A percentile compares a stretch with the other conserved stretches of the same genome.
Conservation (phyloP, 345 rosid genomes). For the Dovyalis caffra region DNA sequence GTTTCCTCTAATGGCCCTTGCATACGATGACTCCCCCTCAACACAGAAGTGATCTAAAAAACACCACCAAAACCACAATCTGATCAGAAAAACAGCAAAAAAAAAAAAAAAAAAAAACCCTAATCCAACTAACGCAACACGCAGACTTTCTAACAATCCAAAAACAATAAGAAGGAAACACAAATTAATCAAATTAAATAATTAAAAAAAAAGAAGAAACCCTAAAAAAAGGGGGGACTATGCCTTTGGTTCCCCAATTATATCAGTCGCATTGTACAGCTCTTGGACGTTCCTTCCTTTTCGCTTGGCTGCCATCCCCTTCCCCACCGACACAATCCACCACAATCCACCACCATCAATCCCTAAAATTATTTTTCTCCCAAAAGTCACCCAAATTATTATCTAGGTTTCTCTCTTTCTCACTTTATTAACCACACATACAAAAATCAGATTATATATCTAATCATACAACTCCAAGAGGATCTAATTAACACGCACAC, state of each 20-base stretch:
- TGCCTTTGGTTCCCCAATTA: constrained; percentile 51
- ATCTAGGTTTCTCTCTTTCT: not conserved
- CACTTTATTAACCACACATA: not conserved
- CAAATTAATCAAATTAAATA: not conserved
- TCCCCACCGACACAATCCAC: constrained; percentile 26
- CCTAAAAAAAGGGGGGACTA: constrained; percentile 26
- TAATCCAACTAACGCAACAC: not conserved
- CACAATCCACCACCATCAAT: constrained; percentile 30
- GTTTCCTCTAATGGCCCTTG: constrained; percentile 38
- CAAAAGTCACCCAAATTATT: constrained; percentile 2
- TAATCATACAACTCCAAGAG: not conserved
- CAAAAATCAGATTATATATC: constrained; percentile 18
- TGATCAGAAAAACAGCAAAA: constrained; percentile 10
- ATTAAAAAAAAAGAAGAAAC: constrained; percentile 18
- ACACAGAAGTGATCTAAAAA: constrained; percentile 42
- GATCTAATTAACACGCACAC: constrained; percentile 12
- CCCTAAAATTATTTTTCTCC: constrained; percentile 10
- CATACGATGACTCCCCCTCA: constrained; percentile 37
- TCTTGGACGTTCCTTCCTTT: constrained; percentile 34
- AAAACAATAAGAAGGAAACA: not conserved
- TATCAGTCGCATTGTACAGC: constrained; percentile 34
- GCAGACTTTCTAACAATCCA: not conserved
- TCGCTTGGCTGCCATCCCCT: constrained; percentile 34
- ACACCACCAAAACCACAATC: constrained; percentile 21
- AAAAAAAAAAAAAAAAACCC: not conserved